phyloP scores from a whole-genome alignment of 129 eudicot species.

The Silybum marianum region DNA sequence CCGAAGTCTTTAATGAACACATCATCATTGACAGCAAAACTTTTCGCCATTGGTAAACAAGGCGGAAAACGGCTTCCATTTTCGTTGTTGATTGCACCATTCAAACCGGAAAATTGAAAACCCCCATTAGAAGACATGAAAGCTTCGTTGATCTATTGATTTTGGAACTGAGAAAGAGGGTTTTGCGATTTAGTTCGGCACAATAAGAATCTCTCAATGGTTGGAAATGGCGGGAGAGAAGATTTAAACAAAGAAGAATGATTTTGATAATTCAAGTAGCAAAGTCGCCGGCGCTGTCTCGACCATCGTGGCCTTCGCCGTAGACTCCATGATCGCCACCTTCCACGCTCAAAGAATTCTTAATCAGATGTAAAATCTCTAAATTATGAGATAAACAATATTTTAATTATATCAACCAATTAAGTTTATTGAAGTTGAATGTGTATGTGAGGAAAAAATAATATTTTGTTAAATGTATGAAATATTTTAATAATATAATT shows the following conservation, averaged over 20 bases:
- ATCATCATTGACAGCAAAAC: constrained; percentile 7
- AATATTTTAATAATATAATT: no score
- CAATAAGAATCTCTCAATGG: constrained; percentile 59
- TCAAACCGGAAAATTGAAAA: constrained; percentile 21
- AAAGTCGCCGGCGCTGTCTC: not conserved
- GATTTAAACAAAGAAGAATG: constrained; percentile 20
- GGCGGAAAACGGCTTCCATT: constrained; percentile 16
- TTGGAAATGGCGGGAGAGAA: constrained; percentile 40
- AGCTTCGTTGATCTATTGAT: constrained; percentile 13
- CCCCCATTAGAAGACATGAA: not conserved
- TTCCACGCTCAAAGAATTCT: constrained; percentile 34
- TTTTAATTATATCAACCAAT: no score
- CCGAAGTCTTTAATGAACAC: constrained; percentile 17
- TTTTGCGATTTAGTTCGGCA: constrained; percentile 35
- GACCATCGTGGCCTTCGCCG: not conserved
- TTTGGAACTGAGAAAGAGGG: constrained; percentile 22
- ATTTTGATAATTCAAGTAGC: constrained; percentile 17
- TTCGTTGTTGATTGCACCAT: constrained; percentile 3
- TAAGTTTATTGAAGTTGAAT: no score
- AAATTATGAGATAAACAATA: no score
- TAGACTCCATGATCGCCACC: constrained; percentile 26
- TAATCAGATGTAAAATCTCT: not conserved
- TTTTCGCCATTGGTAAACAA: constrained; percentile 11
- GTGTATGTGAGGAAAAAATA: no score
- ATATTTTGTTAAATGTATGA: no score